A percentile compares a stretch with the other conserved stretches of the same genome.
Evolutionary conservation across 2,329 filamentous ascomycete genomes (phyloP).

Genomic region (Neocatenulostroma microsporum): DNA sequence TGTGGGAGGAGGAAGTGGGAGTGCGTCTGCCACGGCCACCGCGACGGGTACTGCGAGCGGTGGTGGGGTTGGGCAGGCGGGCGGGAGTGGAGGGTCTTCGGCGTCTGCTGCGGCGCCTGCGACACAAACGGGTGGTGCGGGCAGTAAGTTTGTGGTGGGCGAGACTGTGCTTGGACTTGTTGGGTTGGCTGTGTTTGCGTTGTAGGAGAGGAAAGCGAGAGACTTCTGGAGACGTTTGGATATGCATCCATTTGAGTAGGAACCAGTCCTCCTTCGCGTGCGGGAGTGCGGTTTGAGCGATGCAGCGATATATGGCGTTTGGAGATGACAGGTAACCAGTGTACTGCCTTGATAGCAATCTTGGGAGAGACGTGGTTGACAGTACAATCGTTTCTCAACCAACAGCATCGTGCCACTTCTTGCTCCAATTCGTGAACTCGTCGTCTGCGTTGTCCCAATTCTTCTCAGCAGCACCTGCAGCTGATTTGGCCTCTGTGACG

Average conservation of each 20-base stretch:
- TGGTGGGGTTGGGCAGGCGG: too few relatives aligned
- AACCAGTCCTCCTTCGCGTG: too few relatives aligned
- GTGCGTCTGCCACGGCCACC: constrained; percentile 3
- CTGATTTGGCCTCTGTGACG: constrained; percentile 51
- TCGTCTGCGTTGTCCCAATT: constrained; percentile 61
- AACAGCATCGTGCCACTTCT: constrained; percentile 42
- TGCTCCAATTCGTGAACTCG: constrained; percentile 74
- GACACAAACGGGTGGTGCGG: background rate
- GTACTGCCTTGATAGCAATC: too few relatives aligned
- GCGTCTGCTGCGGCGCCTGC: constrained; percentile 2
- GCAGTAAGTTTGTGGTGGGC: constrained; percentile 1
- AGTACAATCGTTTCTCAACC: too few relatives aligned
- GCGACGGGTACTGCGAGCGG: constrained; percentile 15
- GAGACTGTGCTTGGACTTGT: constrained; percentile 7
- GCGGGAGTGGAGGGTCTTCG: background rate
- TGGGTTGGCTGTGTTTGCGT: constrained; percentile 10
- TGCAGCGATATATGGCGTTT: too few relatives aligned
- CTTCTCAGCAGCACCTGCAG: constrained; percentile 48
- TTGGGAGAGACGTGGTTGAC: too few relatives aligned
- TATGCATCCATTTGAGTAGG: too few relatives aligned
- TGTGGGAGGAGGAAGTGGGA: constrained; percentile 5
- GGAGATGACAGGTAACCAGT: too few relatives aligned
- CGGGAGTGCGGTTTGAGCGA: too few relatives aligned
- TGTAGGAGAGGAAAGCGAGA: too few relatives aligned
- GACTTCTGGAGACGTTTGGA: too few relatives aligned